These are phyloP conservation scores for Glycine tomentella DNA, from an alignment of 306 rosid species.

Conservation along the genomic window DNA sequence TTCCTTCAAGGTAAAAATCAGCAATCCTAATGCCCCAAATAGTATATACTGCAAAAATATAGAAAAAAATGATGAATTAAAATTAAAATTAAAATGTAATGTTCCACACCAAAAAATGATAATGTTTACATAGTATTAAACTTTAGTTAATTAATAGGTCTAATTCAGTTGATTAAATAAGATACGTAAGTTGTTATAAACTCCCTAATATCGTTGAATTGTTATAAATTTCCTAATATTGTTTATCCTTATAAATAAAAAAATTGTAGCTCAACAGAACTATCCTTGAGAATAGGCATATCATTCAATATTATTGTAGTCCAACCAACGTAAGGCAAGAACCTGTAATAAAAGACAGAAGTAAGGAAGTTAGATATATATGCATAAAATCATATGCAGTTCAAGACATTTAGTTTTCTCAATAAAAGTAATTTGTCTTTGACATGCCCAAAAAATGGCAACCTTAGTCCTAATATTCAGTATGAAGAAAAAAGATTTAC, in stretches of 20 bases:
- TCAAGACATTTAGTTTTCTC: background rate
- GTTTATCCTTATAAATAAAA: too few relatives aligned
- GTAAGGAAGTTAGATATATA: background rate
- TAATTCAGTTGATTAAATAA: too few relatives aligned
- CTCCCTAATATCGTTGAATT: too few relatives aligned
- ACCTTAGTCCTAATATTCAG: background rate
- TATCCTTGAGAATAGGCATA: constrained; percentile 76
- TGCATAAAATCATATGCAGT: background rate
- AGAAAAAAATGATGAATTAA: constrained; percentile 21
- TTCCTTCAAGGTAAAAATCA: constrained; percentile 81
- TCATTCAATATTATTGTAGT: constrained; percentile 75
- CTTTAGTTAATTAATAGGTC: background rate
- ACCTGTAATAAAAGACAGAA: constrained; percentile 52
- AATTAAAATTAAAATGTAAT: constrained; percentile 21
- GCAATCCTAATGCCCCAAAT: constrained; percentile 80
- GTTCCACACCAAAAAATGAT: background rate
- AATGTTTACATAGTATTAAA: background rate
- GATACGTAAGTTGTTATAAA: too few relatives aligned
- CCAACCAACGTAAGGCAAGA: constrained; percentile 80
- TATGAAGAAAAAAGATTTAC: constrained; percentile 44
- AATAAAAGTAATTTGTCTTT: background rate
- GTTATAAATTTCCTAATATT: too few relatives aligned
- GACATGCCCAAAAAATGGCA: background rate
- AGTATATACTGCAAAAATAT: constrained; percentile 70
- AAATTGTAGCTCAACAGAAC: background rate